Evolutionary conservation across 225 moss, liverwort and hornwort species (phyloP), one percentile per base, ranked within the genome.

Genomic region (Physcomitrium patens): DNA sequence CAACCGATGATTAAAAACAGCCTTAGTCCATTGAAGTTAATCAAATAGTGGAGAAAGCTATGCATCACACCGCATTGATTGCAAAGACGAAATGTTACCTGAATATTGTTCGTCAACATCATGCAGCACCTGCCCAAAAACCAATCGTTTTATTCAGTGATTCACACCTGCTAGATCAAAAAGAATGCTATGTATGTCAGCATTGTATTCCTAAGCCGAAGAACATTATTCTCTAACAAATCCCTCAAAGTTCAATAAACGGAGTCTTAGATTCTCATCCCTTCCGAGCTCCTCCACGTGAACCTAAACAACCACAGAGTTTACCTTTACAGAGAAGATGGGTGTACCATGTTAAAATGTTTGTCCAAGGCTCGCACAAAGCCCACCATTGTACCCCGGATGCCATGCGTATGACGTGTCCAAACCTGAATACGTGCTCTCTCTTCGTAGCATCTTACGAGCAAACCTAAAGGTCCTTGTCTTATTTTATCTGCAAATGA

Each of bases 51-150:
- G 57, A 8, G 22, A 24, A 11, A 71, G 60, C 18, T 55, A 17
- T 59, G 59, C 45, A 23, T 71, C 47, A 12, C 23, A 59, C n/a
- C 8, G 4, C 22, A 57, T 23, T 8, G 18, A 54, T 11, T 46
- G 44, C 69, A 44, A 63, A 23, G 19, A 77, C 16, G 20, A 46
- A 72, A 43, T 55, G 26, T 79, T 45, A 88, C 89, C 89, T 72
- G 90, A 85, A 75, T 90, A 90, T 42, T 88, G 81, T 71, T 90
- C 90, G 55, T 90, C 90, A 56, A 90, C 90, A 71, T 90, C 90
- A 75, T 85, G 76, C 79, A 90, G 72, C 26, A 89, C 84, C 89
- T 89, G 89, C 66, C 63, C 61, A 64, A 81, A 61, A 76, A 53
- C 71, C 73, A 77, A 12, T 18, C 63, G 65, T 50, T 24, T 71